A percentile compares a stretch with the other conserved stretches of the same genome.
These are phyloP conservation scores for Eudorina sp. DNA, from an alignment of 139 green algal species.

Conservation along the genomic window DNA sequence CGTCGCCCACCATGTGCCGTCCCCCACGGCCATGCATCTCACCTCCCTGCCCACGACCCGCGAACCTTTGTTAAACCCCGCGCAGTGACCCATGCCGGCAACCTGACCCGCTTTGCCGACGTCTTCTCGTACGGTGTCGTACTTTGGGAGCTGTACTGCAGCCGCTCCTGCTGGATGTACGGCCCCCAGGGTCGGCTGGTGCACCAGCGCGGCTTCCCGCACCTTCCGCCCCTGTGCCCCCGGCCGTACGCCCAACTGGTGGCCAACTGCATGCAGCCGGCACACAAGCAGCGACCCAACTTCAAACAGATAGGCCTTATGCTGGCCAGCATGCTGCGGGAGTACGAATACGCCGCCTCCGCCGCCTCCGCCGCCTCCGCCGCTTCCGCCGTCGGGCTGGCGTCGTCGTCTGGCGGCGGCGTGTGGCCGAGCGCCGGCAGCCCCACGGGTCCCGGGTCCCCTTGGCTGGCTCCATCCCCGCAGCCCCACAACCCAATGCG, in stretches of 20 bases:
- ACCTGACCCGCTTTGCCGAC: slow-evolving; percentile 47
- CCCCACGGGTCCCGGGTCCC: no score
- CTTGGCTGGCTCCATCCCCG: not conserved
- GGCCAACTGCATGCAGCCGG: slow-evolving; percentile 32
- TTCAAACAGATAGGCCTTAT: slow-evolving; percentile 49
- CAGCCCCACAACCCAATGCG: not conserved
- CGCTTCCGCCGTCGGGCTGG: no score
- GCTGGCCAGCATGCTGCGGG: slow-evolving; percentile 17
- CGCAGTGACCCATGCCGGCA: slow-evolving; percentile 35
- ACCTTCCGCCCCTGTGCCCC: slow-evolving; percentile 37
- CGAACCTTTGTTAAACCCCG: no score
- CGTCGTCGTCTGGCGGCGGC: not conserved
- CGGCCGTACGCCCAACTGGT: slow-evolving; percentile 4
- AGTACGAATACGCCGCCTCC: not conserved
- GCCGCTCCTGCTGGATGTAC: slow-evolving; percentile 30
- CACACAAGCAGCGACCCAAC: slow-evolving; percentile 32
- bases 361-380: not conserved
- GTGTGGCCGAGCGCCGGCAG: not conserved
- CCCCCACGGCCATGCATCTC: no score
- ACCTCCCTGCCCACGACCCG: no score
- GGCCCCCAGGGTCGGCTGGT: slow-evolving; percentile 6
- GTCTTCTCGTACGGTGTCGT: slow-evolving; percentile 53
- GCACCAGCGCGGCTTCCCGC: slow-evolving; percentile 36
- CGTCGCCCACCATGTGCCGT: no score
- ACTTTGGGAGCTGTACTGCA: slow-evolving; percentile 56